These are phyloP conservation scores for Nidularia pulvinata DNA, from an alignment of 768 basidiomycete genomes.

Conservation along the genomic window DNA sequence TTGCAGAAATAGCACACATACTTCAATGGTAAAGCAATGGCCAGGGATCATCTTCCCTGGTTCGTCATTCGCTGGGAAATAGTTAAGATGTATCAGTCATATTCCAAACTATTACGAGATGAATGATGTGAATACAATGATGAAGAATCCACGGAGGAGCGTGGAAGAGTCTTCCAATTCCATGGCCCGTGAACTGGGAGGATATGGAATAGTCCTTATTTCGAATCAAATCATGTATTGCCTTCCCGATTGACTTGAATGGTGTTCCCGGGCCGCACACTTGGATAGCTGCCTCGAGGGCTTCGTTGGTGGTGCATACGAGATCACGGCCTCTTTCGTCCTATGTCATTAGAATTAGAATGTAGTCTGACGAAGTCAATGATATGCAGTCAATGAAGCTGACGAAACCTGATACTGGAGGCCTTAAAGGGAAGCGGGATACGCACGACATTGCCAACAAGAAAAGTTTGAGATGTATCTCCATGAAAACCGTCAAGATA, in stretches of 20 bases:
- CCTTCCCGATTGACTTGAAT: slow-evolving; percentile 69
- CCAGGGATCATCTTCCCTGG: slow-evolving; percentile 82
- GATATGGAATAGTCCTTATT: slow-evolving; percentile 58
- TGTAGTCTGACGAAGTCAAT: neutral
- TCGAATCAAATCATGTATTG: slow-evolving; percentile 56
- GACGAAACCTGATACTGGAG: slow-evolving; percentile 8
- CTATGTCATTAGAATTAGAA: slow-evolving; percentile 29
- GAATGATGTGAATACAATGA: slow-evolving; percentile 43
- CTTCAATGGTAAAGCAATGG: slow-evolving; percentile 94
- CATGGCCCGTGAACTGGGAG: slow-evolving; percentile 80
- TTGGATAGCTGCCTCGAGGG: slow-evolving; percentile 68
- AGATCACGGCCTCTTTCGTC: slow-evolving; percentile 72
- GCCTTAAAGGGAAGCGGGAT: neutral
- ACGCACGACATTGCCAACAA: slow-evolving; percentile 75
- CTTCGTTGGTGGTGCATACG: slow-evolving; percentile 57
- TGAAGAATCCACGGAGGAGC: slow-evolving; percentile 84
- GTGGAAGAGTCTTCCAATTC: slow-evolving; percentile 84
- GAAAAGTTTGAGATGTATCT: slow-evolving; percentile 84
- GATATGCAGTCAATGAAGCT: neutral
- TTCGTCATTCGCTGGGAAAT: slow-evolving; percentile 72
- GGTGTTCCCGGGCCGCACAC: slow-evolving; percentile 74
- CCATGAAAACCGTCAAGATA: slow-evolving; percentile 87
- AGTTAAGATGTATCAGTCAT: neutral
- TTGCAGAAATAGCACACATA: slow-evolving; percentile 16
- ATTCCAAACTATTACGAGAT: neutral